Evolutionary conservation across 345 rosid species (phyloP).

Genomic region (Cardamine chenopodiifolia): DNA sequence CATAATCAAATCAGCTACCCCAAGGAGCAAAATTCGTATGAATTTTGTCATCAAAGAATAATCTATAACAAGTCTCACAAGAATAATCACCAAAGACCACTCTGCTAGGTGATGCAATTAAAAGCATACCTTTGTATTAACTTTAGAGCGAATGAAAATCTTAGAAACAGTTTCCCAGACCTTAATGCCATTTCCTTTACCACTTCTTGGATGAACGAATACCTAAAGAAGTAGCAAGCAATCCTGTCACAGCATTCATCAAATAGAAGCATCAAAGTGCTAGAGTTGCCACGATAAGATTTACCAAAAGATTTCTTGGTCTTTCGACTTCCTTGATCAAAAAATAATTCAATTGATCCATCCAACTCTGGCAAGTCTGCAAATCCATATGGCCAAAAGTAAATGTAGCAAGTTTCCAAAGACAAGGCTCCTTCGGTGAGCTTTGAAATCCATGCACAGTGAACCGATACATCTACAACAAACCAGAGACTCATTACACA

Average conservation of each 20-base stretch:
- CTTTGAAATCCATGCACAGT: conserved; percentile 57
- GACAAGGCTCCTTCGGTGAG: conserved; percentile 67
- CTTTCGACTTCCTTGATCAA: conserved; percentile 59
- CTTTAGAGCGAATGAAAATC: conserved; percentile 66
- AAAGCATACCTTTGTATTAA: conserved; percentile 63
- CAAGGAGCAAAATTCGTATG: not conserved
- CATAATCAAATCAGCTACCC: not conserved
- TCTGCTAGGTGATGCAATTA: not conserved
- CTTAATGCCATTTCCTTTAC: conserved; percentile 68
- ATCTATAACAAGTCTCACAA: conserved; percentile 10
- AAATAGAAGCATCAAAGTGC: conserved; percentile 10
- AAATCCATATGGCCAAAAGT: conserved; percentile 74
- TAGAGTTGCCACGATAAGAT: not conserved
- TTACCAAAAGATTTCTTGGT: conserved; percentile 84
- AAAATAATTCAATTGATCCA: conserved; percentile 54
- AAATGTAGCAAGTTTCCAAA: conserved; percentile 52
- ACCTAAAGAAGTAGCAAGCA: conserved; percentile 53
- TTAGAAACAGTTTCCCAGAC: conserved; percentile 87
- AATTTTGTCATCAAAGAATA: conserved; percentile 8
- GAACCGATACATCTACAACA: conserved; percentile 70
- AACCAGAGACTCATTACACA: not conserved
- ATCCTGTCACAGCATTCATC: conserved; percentile 25
- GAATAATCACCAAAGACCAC: not conserved
- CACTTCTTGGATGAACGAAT: conserved; percentile 85
- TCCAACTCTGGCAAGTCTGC: conserved; percentile 72